Percentiles rank a stretch among this genome's conserved stretches.
Evolutionary conservation across 495 filamentous ascomycete genomes (phyloP).

Genomic region (Recurvomyces mirabilis): DNA sequence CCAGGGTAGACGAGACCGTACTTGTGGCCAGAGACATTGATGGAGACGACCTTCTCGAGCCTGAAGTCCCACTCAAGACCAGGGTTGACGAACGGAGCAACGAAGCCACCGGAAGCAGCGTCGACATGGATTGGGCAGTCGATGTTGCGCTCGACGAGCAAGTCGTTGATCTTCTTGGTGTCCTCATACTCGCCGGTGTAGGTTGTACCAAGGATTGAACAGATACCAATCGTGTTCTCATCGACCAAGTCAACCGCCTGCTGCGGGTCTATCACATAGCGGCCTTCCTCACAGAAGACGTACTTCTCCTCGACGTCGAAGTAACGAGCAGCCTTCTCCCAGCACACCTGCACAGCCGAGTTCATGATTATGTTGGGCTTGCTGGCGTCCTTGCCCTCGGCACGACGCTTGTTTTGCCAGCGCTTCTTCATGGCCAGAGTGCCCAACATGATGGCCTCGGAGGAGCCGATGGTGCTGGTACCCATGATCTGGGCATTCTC

Average conservation of each 20-base stretch:
- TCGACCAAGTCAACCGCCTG: conserved; percentile 75
- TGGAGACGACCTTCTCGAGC: conserved; percentile 72
- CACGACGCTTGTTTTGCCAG: conserved; percentile 76
- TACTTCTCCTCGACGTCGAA: conserved; percentile 87
- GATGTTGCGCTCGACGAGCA: conserved; percentile 57
- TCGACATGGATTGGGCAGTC: conserved; percentile 85
- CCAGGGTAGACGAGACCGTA: conserved; percentile 75
- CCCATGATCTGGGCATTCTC: conserved; percentile 54
- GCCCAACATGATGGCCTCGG: conserved; percentile 82
- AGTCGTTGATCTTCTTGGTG: conserved; percentile 76
- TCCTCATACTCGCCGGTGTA: conserved; percentile 97
- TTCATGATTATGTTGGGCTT: conserved; percentile 86
- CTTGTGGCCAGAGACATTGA: conserved; percentile 91
- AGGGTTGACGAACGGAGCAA: conserved; percentile 76
- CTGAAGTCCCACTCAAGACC: conserved; percentile 80
- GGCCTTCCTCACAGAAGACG: conserved; percentile 68
- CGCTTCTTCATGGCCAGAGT: conserved; percentile 91
- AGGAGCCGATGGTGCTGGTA: conserved; percentile 74
- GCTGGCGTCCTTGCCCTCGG: conserved; percentile 60
- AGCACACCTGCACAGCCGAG: conserved; percentile 86
- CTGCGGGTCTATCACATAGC: conserved; percentile 78
- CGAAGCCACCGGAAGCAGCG: conserved; percentile 81
- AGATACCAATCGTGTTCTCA: conserved; percentile 94
- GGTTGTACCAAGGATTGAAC: conserved; percentile 76
- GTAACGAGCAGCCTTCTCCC: conserved; percentile 93